These are phyloP conservation scores for Nannochloropsis gaditana DNA, from an alignment of 108 stramenopile species.

Conservation along the genomic window DNA sequence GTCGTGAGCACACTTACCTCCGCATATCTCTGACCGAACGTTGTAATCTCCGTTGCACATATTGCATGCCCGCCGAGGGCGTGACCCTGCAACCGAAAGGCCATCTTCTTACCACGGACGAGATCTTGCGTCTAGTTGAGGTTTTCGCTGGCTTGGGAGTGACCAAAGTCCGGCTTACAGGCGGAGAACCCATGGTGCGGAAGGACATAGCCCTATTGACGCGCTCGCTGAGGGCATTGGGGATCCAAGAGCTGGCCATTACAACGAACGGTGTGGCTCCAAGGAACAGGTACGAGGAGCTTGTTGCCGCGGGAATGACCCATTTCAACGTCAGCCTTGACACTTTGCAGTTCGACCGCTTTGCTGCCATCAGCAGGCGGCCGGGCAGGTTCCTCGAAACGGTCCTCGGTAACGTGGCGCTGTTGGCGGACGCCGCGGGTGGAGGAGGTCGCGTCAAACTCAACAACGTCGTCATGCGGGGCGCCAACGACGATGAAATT, in stretches of 20 bases:
- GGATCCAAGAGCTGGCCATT: constrained; percentile 67
- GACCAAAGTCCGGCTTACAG: constrained; percentile 52
- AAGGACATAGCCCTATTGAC: constrained; percentile 68
- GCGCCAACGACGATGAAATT: constrained; percentile 79
- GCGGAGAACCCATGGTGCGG: constrained; percentile 88
- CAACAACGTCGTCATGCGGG: constrained; percentile 89
- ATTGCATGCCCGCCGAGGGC: constrained; percentile 98
- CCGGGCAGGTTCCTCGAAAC: constrained; percentile 65
- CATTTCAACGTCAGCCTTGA: constrained; percentile 88
- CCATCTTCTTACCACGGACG: constrained; percentile 68
- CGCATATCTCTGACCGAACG: constrained; percentile 91
- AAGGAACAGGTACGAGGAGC: constrained; percentile 56
- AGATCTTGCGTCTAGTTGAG: constrained; percentile 68
- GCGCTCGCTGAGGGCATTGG: constrained; percentile 38
- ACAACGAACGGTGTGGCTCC: constrained; percentile 92
- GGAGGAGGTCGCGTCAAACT: constrained; percentile 69
- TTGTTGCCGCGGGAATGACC: constrained; percentile 81
- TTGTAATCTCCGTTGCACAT: constrained; percentile 90
- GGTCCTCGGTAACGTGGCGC: not conserved
- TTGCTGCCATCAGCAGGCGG: constrained; percentile 76
- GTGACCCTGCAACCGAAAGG: constrained; percentile 58
- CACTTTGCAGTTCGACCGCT: constrained; percentile 73
- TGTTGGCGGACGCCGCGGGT: not conserved
- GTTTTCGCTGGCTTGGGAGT: constrained; percentile 70
- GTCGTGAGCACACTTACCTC: constrained; percentile 84